phyloP scores from a whole-genome alignment of 345 rosid species.

The Hibiscus syriacus region DNA sequence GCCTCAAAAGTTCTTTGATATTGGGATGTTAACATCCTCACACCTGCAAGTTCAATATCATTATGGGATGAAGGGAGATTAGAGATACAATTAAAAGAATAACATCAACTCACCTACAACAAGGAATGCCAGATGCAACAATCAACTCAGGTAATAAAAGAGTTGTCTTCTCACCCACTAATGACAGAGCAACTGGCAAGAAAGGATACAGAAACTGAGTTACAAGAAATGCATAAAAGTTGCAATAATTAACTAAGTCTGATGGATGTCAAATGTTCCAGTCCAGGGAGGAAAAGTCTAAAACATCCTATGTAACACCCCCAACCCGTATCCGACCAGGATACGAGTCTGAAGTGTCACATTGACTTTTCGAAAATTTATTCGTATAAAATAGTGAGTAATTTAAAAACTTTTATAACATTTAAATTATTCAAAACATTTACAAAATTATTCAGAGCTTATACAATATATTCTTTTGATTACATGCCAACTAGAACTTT shows the following conservation, averaged over 20 bases:
- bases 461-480: too few species aligned
- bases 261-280: not conserved
- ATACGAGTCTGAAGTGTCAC: too few species aligned
- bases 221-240: not conserved
- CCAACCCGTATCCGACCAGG: too few species aligned
- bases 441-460: too few species aligned
- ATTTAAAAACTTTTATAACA: too few species aligned
- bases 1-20: not conserved
- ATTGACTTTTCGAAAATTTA: too few species aligned
- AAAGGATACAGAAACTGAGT: constrained; percentile 19
- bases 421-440: too few species aligned
- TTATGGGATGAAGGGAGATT: not conserved
- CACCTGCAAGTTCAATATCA: not conserved
- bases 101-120: constrained; percentile 69
- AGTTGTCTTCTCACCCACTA: constrained; percentile 97
- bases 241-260: not conserved
- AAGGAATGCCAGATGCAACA: constrained; percentile 81
- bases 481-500: too few species aligned
- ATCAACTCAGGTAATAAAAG: constrained; percentile 82
- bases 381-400: too few species aligned
- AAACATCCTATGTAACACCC: too few species aligned
- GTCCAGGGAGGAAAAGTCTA: not conserved
- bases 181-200: constrained; percentile 66
- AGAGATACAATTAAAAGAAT: constrained; percentile 6
- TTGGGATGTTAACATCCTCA: constrained; percentile 10